Evolutionary conservation across 2,329 filamentous ascomycete genomes (phyloP).

Genomic region (Phyllachora maydis): DNA sequence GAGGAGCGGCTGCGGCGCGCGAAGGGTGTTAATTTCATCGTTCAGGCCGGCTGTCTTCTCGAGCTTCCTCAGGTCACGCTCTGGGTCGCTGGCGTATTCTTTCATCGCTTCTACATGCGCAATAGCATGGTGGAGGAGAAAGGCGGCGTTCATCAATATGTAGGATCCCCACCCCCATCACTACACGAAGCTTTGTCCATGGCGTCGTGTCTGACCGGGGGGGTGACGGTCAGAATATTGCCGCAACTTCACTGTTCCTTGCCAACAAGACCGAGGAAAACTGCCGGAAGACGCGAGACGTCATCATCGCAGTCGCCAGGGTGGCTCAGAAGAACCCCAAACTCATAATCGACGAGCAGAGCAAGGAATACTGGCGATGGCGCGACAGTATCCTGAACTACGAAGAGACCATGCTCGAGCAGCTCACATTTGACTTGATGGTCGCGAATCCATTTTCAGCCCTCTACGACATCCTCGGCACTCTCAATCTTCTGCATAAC

Average conservation of each 20-base stretch:
- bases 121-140: conserved; percentile 59
- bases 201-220: conserved; percentile 2
- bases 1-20: conserved; percentile 66
- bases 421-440: conserved; percentile 82
- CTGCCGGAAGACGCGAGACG: conserved; percentile 82
- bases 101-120: conserved; percentile 92
- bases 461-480: conserved; percentile 53
- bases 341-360: conserved; percentile 84
- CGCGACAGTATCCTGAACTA: conserved; percentile 81
- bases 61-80: conserved; percentile 84
- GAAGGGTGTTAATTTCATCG: conserved; percentile 93
- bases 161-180: conserved; percentile 20
- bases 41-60: conserved; percentile 79
- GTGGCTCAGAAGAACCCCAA: conserved; percentile 89
- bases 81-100: conserved; percentile 81
- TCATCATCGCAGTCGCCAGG: conserved; percentile 83
- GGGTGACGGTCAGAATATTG: conserved; percentile 43
- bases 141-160: conserved; percentile 73
- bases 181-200: not conserved
- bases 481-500: conserved; percentile 42
- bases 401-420: conserved; percentile 82
- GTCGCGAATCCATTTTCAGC: conserved; percentile 74
- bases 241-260: conserved; percentile 77
- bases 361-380: conserved; percentile 97
- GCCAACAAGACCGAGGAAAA: conserved; percentile 97